These are phyloP conservation scores for Zygoascus hellenicus DNA, from an alignment of 1,139 yeast species.

Conservation along the genomic window DNA sequence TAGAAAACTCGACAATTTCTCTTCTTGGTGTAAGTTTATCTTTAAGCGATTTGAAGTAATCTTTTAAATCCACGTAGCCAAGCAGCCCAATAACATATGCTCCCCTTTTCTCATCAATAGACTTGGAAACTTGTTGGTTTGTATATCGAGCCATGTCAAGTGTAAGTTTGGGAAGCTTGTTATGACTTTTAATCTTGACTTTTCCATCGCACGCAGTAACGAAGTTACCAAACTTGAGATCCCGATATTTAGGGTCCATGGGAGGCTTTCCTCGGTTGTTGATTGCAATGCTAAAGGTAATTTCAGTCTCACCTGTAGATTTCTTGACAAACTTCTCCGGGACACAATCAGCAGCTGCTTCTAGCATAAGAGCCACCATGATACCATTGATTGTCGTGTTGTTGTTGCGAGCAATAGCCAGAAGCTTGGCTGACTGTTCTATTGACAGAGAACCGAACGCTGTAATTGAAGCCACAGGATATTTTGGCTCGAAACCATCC, in stretches of 20 bases:
- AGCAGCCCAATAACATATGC: conserved; percentile 15
- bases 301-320: neutral
- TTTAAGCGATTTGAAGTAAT: conserved; percentile 10
- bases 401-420: conserved; percentile 11
- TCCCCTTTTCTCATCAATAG: conserved; percentile 7
- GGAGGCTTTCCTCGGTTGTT: conserved; percentile 3
- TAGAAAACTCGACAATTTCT: conserved; percentile 21
- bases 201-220: neutral
- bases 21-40: conserved; percentile 11
- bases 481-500: conserved; percentile 11
- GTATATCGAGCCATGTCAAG: conserved; percentile 11
- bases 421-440: conserved; percentile 9
- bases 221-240: conserved; percentile 6
- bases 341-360: neutral
- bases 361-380: conserved; percentile 11
- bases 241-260: neutral
- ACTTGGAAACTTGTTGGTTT: conserved; percentile 5
- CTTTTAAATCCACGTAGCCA: conserved; percentile 14
- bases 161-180: conserved; percentile 14
- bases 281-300: conserved; percentile 3
- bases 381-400: conserved; percentile 13
- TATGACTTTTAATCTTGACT: neutral
- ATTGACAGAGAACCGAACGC: conserved; percentile 13
- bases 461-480: conserved; percentile 16
- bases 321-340: neutral